Evolutionary conservation across 108 stramenopile species (phyloP).

Genomic region (Skeletonema menzelii): DNA sequence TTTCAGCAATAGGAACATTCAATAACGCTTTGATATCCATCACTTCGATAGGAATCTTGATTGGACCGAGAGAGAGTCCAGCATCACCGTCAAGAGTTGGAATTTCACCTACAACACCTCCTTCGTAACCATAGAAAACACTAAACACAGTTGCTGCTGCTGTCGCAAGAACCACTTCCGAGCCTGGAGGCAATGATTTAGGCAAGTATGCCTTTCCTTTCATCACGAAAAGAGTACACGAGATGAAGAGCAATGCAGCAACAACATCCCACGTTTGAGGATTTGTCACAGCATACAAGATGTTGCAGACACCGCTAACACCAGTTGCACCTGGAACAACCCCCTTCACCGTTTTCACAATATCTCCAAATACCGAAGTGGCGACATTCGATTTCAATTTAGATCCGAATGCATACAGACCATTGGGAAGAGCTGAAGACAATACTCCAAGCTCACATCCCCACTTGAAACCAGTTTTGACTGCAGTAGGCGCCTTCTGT

Average conservation of each 20-base stretch:
- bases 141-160: slow-evolving; percentile 67
- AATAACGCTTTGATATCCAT: slow-evolving; percentile 56
- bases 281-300: slow-evolving; percentile 60
- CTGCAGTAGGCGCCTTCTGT: slow-evolving; percentile 57
- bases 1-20: slow-evolving; percentile 62
- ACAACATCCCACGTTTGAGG: slow-evolving; percentile 63
- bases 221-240: slow-evolving; percentile 70
- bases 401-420: slow-evolving; percentile 53
- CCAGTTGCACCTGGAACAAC: slow-evolving; percentile 64
- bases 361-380: slow-evolving; percentile 34
- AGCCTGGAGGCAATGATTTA: slow-evolving; percentile 66
- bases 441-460: slow-evolving; percentile 79
- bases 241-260: slow-evolving; percentile 60
- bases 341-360: slow-evolving; percentile 41
- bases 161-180: slow-evolving; percentile 78
- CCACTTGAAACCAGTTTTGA: slow-evolving; percentile 85
- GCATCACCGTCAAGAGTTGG: slow-evolving; percentile 62
- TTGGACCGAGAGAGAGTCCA: slow-evolving; percentile 60
- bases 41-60: slow-evolving; percentile 67
- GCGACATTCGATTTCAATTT: slow-evolving; percentile 55
- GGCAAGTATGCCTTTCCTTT: slow-evolving; percentile 62
- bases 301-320: slow-evolving; percentile 56
- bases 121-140: slow-evolving; percentile 60
- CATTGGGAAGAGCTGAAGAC: slow-evolving; percentile 73
- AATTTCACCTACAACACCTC: slow-evolving; percentile 82